A percentile compares a stretch with the other conserved stretches of the same genome.
These are phyloP conservation scores for Debaryomyces robertsiae DNA, from an alignment of 1,139 yeast genomes.

Conservation along the genomic window DNA sequence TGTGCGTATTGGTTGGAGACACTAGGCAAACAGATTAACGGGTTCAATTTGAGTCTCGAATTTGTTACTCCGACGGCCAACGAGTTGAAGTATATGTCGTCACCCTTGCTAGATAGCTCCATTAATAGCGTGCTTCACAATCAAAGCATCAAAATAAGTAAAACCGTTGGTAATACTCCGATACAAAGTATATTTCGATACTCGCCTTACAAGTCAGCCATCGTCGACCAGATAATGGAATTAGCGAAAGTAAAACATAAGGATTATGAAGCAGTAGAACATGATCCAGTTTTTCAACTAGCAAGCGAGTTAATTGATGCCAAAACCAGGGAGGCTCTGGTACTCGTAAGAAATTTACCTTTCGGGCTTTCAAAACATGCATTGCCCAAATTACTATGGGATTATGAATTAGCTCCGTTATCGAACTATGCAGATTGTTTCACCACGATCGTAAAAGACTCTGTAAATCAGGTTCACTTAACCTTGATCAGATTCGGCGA, in stretches of 20 bases:
- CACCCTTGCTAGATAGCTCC: slow-evolving; percentile 27
- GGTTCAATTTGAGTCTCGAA: slow-evolving; percentile 45
- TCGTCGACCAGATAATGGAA: slow-evolving; percentile 11
- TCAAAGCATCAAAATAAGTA: slow-evolving; percentile 5
- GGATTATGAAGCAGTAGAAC: slow-evolving; percentile 11
- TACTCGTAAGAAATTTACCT: slow-evolving; percentile 44
- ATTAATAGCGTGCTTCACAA: slow-evolving; percentile 7
- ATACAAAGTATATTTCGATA: slow-evolving; percentile 17
- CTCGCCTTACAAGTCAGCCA: slow-evolving; percentile 14
- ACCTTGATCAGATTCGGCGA: slow-evolving; percentile 51
- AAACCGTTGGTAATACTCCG: slow-evolving; percentile 10
- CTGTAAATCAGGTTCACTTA: slow-evolving; percentile 28
- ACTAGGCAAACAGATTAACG: slow-evolving; percentile 50
- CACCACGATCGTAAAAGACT: slow-evolving; percentile 30
- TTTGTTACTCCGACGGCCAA: slow-evolving; percentile 35
- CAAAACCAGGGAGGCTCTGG: slow-evolving; percentile 22
- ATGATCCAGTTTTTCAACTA: slow-evolving; percentile 17
- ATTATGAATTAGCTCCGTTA: slow-evolving; percentile 35
- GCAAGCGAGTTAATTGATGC: slow-evolving; percentile 19
- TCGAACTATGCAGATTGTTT: slow-evolving; percentile 20
- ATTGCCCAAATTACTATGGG: slow-evolving; percentile 40
- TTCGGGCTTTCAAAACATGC: slow-evolving; percentile 39
- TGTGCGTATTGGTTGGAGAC: slow-evolving; percentile 54
- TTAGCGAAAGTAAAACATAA: slow-evolving; percentile 9
- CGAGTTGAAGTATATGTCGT: slow-evolving; percentile 27